These are phyloP conservation scores for Tricholoma terreum DNA, from an alignment of 768 basidiomycete genomes.

Conservation along the genomic window DNA sequence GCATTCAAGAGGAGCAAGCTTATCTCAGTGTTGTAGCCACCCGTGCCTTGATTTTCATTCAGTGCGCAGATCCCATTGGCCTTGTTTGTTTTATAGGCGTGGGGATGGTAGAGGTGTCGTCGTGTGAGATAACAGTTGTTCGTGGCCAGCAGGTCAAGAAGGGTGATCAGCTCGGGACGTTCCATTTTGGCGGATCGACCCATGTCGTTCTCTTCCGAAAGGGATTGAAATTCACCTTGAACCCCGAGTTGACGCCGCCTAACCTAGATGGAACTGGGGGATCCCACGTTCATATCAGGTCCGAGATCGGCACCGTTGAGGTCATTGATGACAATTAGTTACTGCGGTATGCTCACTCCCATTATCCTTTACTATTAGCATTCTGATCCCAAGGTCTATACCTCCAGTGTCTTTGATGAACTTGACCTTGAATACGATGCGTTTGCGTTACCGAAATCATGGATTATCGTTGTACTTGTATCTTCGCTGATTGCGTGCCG, in stretches of 20 bases:
- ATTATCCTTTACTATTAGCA: background rate
- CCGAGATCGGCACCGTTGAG: background rate
- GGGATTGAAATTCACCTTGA: background rate
- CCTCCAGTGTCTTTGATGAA: background rate
- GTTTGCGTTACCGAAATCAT: background rate
- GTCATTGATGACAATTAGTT: background rate
- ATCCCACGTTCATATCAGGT: background rate
- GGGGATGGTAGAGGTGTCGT: constrained; percentile 62
- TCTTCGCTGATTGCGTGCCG: background rate
- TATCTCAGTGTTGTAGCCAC: constrained; percentile 45
- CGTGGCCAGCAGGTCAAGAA: constrained; percentile 30
- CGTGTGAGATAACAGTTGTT: constrained; percentile 48
- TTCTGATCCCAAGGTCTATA: background rate
- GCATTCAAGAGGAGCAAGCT: constrained; percentile 29
- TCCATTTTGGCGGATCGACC: constrained; percentile 55
- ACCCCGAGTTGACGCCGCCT: background rate
- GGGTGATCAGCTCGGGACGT: constrained; percentile 57
- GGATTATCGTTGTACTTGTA: background rate
- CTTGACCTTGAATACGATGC: background rate
- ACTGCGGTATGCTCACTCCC: background rate
- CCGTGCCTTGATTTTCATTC: constrained; percentile 52
- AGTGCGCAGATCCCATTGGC: constrained; percentile 49
- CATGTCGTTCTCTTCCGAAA: background rate
- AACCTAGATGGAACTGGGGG: background rate
- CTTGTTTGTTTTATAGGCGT: constrained; percentile 54